Percentiles rank a stretch among this genome's conserved stretches.
Conservation (phyloP, 805 yeast genomes). For the Lipomyces mesembrius region DNA sequence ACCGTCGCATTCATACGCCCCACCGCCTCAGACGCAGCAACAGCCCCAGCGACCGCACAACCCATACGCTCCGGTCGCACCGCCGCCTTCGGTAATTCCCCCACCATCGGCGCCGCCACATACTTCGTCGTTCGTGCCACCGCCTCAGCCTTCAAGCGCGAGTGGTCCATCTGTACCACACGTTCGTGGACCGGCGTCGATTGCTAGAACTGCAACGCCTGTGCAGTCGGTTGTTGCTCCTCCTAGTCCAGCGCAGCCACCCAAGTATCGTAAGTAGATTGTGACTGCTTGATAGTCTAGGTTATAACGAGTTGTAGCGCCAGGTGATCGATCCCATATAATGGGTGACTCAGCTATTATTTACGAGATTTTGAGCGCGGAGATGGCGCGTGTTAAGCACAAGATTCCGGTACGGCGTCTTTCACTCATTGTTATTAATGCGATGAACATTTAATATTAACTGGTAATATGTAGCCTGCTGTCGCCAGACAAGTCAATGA, state of each 20-base stretch:
- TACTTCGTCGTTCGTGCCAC: slow-evolving; percentile 26
- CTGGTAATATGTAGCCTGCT: slow-evolving; percentile 43
- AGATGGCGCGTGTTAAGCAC: slow-evolving; percentile 68
- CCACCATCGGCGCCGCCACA: slow-evolving; percentile 26
- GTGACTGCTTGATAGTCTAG: slow-evolving; percentile 43
- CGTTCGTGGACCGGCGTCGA: slow-evolving; percentile 40
- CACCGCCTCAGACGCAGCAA: slow-evolving; percentile 36
- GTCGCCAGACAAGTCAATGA: slow-evolving; percentile 75
- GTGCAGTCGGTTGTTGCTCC: slow-evolving; percentile 43
- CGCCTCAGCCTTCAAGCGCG: slow-evolving; percentile 42
- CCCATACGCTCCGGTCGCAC: slow-evolving; percentile 32
- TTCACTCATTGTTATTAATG: background rate
- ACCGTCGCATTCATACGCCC: slow-evolving; percentile 51
- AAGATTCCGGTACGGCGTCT: slow-evolving; percentile 60
- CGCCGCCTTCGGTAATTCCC: slow-evolving; percentile 20
- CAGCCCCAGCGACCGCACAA: slow-evolving; percentile 17
- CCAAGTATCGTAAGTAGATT: slow-evolving; percentile 38
- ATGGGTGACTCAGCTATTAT: slow-evolving; percentile 64
- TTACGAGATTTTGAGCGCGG: slow-evolving; percentile 57
- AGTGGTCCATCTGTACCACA: slow-evolving; percentile 21
- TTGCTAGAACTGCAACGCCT: slow-evolving; percentile 38
- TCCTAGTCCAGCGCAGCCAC: slow-evolving; percentile 42
- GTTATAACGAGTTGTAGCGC: slow-evolving; percentile 42
- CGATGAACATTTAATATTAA: background rate
- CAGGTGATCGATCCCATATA: slow-evolving; percentile 72